Base-by-base conservation (phyloP, 2,329 filamentous ascomycete species). In the Penicillium sp. region DNA sequence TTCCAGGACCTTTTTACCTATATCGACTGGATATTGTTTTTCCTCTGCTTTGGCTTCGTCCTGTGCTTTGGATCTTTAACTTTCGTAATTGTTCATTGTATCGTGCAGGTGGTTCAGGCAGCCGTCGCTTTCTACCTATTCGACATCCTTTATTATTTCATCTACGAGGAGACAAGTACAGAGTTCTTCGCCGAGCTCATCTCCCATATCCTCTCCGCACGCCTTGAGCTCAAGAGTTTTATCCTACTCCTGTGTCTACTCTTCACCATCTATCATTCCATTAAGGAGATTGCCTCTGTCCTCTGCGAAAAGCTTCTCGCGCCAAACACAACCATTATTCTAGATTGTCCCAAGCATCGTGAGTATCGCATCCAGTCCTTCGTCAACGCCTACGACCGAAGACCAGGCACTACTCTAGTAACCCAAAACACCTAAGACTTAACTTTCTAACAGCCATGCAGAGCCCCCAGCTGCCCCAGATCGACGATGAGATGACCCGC, bases 311-410 rank as follows among this genome's bases (percentile, higher is more conserved):
- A 17, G 23, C 6, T n/a, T 15, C n/a, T 45, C 31, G n/a, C 21
- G 2, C 47, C 40, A 13, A 17, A 37, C 23, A 13, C n/a, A 13
- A 38, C 38, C n/a, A 19, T 27, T 10, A 43, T 43, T 35, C 4
- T 35, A 12, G 48, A 29, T 45, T 52, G 40, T 31, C 17, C 41
- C 4, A 25, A 38, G 10, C 37, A 50, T 12, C 48, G 40, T 37
- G 54, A 56, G 54, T 37, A 29, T 7, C 31, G 54, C 12, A 45
- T 56, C 47, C 35, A 56, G 2, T 52, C 48, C 13, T 56, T 45
- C 33, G 6, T 52, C 23, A 4, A 29, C 15, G 6, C 10, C 8
- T 35, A 35, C 21, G 17, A 17, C 21, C 50, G 37, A 25, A 45
- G 17, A 13, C 0, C 12, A 47, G 9, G 15, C 17, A 31, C 15